phyloP scores from a whole-genome alignment of 495 filamentous ascomycete genomes.

The Podospora pseudoanserina region DNA sequence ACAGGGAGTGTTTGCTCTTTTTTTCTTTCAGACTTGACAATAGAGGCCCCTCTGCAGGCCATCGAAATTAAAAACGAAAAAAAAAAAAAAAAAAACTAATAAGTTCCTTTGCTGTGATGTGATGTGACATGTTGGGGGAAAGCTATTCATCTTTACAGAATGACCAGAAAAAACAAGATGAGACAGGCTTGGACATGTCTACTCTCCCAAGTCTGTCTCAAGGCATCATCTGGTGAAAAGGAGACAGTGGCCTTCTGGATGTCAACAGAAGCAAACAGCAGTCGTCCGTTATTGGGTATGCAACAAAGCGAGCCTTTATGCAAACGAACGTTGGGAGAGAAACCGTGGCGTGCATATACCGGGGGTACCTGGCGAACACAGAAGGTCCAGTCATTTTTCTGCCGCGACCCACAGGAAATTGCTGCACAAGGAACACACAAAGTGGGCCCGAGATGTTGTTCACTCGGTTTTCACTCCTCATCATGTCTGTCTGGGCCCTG shows the following conservation, averaged over 20 bases:
- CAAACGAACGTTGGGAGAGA: background rate
- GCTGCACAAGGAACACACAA: conserved; percentile 5
- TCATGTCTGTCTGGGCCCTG: background rate
- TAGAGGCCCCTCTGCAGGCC: conserved; percentile 19
- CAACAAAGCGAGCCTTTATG: background rate
- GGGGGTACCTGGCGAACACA: background rate
- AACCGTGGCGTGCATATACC: background rate
- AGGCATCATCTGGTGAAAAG: too few species aligned
- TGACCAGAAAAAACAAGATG: too few species aligned
- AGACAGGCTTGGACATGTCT: too few species aligned
- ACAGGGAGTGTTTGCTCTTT: conserved; percentile 4
- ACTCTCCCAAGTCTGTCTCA: too few species aligned
- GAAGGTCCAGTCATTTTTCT: background rate
- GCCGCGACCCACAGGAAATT: conserved; percentile 8
- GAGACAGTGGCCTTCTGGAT: background rate
- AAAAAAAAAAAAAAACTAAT: background rate
- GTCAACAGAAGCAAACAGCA: background rate
- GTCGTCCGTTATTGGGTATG: background rate
- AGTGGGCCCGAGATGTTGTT: conserved; percentile 1
- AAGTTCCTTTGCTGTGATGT: background rate
- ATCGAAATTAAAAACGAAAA: conserved; percentile 15
- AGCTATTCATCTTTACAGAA: too few species aligned
- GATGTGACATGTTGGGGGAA: background rate
- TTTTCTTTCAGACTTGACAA: conserved; percentile 17
- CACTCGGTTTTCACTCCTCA: background rate